A percentile compares a stretch with the other conserved stretches of the same genome.
These are phyloP conservation scores for Paragyromitra xinjiangensis DNA, from an alignment of 495 filamentous ascomycete species.

Conservation along the genomic window DNA sequence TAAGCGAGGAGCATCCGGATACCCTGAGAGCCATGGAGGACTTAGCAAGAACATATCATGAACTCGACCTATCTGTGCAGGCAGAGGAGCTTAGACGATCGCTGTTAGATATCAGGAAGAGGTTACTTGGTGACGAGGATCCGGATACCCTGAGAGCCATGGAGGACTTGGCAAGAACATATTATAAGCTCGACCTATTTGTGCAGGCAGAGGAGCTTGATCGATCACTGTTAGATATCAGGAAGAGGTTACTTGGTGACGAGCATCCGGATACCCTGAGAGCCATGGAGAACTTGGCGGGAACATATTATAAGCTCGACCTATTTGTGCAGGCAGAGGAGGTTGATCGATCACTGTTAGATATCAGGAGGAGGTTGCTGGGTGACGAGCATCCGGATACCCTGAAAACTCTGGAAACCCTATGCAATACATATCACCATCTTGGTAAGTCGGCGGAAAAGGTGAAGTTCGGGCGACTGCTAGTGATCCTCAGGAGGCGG, in stretches of 20 bases:
- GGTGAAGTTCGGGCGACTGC: neutral
- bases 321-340: too few relatives aligned
- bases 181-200: slow-evolving; percentile 7
- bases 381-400: slow-evolving; percentile 19
- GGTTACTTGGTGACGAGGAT: neutral
- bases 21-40: slow-evolving; percentile 21
- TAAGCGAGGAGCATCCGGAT: slow-evolving; percentile 2
- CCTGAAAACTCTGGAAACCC: slow-evolving; percentile 54
- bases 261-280: neutral
- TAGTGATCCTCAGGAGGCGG: neutral
- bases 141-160: slow-evolving; percentile 30
- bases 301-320: slow-evolving; percentile 27
- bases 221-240: neutral
- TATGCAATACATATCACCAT: slow-evolving; percentile 47
- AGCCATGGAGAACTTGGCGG: slow-evolving; percentile 55
- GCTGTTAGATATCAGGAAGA: neutral
- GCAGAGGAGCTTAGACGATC: neutral
- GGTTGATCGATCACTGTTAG: too few relatives aligned
- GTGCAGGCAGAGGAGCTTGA: neutral
- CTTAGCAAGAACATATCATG: neutral
- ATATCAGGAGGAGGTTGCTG: neutral
- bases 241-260: neutral
- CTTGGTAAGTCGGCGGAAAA: slow-evolving; percentile 25
- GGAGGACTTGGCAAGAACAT: neutral
- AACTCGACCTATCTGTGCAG: slow-evolving; percentile 19